Percentiles rank a stretch among this genome's conserved stretches.
Conservation (phyloP, 495 filamentous ascomycete species). For the Tetracladium setigerum region DNA sequence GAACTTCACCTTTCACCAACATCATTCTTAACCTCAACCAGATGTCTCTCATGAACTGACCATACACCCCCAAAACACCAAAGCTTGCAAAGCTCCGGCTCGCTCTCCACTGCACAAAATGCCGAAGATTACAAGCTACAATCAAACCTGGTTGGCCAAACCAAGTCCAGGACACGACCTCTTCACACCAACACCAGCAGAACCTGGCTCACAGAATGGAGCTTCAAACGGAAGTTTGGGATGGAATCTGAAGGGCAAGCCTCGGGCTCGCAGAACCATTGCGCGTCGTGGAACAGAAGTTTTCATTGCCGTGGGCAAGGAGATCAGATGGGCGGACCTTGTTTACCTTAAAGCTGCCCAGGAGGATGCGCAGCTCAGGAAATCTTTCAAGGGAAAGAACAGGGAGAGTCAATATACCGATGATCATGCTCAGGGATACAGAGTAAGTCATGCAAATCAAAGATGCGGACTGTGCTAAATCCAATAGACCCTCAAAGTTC, state of each 20-base stretch:
- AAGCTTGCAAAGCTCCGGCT: conserved; percentile 12
- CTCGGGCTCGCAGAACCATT: conserved; percentile 58
- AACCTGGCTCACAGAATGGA: conserved; percentile 11
- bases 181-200: conserved; percentile 34
- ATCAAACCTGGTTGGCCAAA: conserved; percentile 73
- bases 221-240: conserved; percentile 26
- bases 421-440: conserved; percentile 32
- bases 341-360: conserved; percentile 65
- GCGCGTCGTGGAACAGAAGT: conserved; percentile 71
- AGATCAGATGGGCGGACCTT: conserved; percentile 82
- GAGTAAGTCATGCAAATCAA: conserved; percentile 30
- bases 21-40: conserved; percentile 1
- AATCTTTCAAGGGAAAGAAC: conserved; percentile 17
- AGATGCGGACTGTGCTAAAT: conserved; percentile 4
- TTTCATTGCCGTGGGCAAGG: conserved; percentile 75
- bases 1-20: conserved; percentile 15
- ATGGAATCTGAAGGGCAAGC: conserved; percentile 30
- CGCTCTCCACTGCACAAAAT: conserved; percentile 35
- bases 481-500: conserved; percentile 57
- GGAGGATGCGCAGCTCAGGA: conserved; percentile 37
- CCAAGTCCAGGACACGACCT: conserved; percentile 66
- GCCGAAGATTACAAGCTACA: conserved; percentile 74
- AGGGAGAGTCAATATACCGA: conserved; percentile 18
- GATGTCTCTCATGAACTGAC: conserved; percentile 8
- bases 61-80: neutral